Percentiles rank a stretch among this genome's conserved stretches.
Evolutionary conservation across 352 stramenopile species (phyloP).

Genomic region (Thraustochytrium striatum): DNA sequence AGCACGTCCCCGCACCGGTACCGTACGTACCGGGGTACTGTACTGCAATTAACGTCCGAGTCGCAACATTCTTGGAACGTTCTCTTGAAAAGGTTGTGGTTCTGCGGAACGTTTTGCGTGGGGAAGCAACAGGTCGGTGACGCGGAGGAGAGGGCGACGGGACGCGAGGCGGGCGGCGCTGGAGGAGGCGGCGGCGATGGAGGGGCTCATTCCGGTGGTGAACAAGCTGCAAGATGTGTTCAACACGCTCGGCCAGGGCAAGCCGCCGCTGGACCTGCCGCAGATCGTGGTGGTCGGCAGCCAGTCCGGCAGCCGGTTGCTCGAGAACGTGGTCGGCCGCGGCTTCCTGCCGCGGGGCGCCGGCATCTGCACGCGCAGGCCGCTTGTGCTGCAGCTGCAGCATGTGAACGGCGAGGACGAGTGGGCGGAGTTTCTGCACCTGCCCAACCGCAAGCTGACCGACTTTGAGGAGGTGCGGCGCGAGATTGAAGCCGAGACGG

Average conservation of each 20-base stretch:
- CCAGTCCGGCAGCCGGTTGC: constrained; percentile 71
- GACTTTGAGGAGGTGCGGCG: constrained; percentile 93
- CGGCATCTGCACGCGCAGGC: constrained; percentile 96
- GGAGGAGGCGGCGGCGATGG: constrained; percentile 68
- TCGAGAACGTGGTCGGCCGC: constrained; percentile 65
- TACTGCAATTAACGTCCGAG: no score
- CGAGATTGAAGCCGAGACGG: constrained; percentile 97
- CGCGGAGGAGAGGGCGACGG: no score
- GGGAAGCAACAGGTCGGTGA: no score
- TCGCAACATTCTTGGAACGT: no score
- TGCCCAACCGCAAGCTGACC: constrained; percentile 85
- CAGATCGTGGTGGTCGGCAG: constrained; percentile 97
- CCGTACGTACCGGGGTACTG: no score
- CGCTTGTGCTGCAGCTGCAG: constrained; percentile 96
- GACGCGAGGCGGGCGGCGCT: no score
- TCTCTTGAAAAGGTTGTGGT: no score
- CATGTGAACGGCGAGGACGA: constrained; percentile 64
- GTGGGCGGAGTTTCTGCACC: constrained; percentile 97
- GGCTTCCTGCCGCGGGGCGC: constrained; percentile 92
- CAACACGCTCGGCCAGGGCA: constrained; percentile 78
- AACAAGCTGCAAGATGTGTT: constrained; percentile 99
- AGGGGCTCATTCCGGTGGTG: constrained; percentile 98
- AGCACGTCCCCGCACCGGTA: no score
- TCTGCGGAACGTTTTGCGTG: no score
- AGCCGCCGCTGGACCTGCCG: constrained; percentile 88